Evolutionary conservation across 805 yeast species (phyloP), one percentile per base, ranked within the genome.

Genomic region (Starmerella bombicola): DNA sequence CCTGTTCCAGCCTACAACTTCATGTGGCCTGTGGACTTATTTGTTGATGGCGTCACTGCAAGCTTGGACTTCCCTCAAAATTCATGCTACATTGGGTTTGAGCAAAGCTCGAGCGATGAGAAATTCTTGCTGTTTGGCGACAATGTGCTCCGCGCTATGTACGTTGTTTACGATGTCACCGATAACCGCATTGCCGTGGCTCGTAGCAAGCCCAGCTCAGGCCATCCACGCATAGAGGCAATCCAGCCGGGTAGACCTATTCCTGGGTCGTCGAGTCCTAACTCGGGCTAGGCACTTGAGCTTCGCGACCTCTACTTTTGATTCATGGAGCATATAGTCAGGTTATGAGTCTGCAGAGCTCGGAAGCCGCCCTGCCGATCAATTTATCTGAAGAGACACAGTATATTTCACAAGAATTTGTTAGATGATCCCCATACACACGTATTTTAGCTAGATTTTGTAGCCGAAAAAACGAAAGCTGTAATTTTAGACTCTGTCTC

Each of bases 141-240:
- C 55, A 69, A 68, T 43, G 61, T 78, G 46, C 59, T 79, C 46
- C 65, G 78, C 43, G 67, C 69, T 36, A 73, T 75, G 35, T 79
- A 78, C 56, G 61, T 73, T 20, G 82, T 76, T 12, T 75, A 70
- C 56, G 80, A 79, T 55, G 60, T 76, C 43, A 78, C 74, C 20
- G 69, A 67, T 48, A 59, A 59, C 34, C 65, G 71, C 45, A 64
- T 78, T 28, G 73, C 78, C 2, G 45, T 78, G 37, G 81, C 74
- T 12, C 70, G 66, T 49, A 65, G 65, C 18, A 49, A 45, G 34
- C 44, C 50, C 19, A 35, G 50, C 39, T 38, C 45, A 3, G 52
- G 50, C 16, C 38, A 49, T 23, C 46, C 55, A 5, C 35, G 46
- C 20, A 44, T 55, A 33, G 54, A 55, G 50, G 51, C 56, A 10